Conservation (phyloP, 306 rosid species). For the Sechiopsis laciniata region DNA sequence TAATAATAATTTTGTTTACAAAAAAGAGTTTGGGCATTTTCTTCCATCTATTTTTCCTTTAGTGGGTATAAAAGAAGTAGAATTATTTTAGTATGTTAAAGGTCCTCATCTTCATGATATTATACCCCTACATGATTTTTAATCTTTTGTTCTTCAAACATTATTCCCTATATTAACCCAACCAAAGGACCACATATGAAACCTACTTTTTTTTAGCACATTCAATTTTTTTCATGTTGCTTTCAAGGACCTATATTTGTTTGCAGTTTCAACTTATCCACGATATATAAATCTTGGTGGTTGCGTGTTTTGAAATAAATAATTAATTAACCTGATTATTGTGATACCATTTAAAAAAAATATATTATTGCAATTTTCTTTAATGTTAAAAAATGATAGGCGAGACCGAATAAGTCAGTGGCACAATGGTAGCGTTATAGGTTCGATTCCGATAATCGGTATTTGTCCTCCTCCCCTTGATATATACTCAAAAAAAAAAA, state of each 20-base stretch:
- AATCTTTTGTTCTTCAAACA: constrained; percentile 14
- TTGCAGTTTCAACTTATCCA: neutral
- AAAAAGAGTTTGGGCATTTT: constrained; percentile 25
- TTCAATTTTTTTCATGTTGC: neutral
- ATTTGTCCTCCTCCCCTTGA: too few relatives aligned
- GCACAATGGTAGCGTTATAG: too few relatives aligned
- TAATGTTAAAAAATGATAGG: neutral
- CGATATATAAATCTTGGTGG: neutral
- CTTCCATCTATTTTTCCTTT: constrained; percentile 29
- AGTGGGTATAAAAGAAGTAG: constrained; percentile 40
- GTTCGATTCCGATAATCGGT: too few relatives aligned
- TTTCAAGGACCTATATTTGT: constrained; percentile 2
- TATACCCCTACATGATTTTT: constrained; percentile 20
- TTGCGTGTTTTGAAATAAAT: neutral
- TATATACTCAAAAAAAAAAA: too few relatives aligned
- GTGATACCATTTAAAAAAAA: neutral
- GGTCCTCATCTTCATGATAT: constrained; percentile 38
- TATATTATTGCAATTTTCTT: neutral
- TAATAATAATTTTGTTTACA: neutral
- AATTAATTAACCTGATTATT: neutral
- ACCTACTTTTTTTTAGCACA: neutral
- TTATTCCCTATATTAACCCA: constrained; percentile 15
- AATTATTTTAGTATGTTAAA: constrained; percentile 24
- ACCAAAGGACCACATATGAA: constrained; percentile 16
- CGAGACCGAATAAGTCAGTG: too few relatives aligned